Conservation (phyloP, 2,329 filamentous ascomycete species). For the Periconia sp. region DNA sequence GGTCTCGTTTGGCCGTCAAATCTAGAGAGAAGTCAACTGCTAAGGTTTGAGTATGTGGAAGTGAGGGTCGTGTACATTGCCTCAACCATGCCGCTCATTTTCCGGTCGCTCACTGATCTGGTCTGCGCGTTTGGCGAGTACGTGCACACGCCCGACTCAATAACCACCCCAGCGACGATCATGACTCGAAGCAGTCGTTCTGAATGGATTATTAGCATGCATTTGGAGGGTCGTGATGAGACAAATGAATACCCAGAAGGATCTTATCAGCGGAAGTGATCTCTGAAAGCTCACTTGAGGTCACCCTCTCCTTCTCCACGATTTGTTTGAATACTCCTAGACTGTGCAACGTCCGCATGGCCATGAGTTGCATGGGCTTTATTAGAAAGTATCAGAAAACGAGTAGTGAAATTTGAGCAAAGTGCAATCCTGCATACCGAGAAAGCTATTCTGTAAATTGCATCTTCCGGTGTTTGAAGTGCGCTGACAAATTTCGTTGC, state of each 20-base stretch:
- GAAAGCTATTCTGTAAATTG: background rate
- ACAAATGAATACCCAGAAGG: background rate
- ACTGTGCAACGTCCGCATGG: background rate
- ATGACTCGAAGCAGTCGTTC: background rate
- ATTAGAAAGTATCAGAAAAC: background rate
- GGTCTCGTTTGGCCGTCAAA: slow-evolving; percentile 1
- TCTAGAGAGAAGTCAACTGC: background rate
- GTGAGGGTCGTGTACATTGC: background rate
- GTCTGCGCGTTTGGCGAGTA: background rate
- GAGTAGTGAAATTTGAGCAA: background rate
- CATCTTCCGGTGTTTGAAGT: background rate
- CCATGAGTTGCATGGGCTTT: slow-evolving; percentile 1
- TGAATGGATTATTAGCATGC: background rate
- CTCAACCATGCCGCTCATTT: slow-evolving; percentile 3
- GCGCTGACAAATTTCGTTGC: background rate
- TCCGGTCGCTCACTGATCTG: slow-evolving; percentile 2
- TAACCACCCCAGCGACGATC: background rate
- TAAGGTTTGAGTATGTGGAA: too few relatives aligned
- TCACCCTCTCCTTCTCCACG: background rate
- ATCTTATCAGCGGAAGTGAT: slow-evolving; percentile 1
- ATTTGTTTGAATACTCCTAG: slow-evolving; percentile 4
- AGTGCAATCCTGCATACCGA: background rate
- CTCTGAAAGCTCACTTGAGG: slow-evolving; percentile 4
- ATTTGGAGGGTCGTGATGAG: background rate
- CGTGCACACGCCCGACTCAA: background rate